A percentile compares a stretch with the other conserved stretches of the same genome.
Conservation (phyloP, 345 rosid genomes). For the Geranium rotundifolium region DNA sequence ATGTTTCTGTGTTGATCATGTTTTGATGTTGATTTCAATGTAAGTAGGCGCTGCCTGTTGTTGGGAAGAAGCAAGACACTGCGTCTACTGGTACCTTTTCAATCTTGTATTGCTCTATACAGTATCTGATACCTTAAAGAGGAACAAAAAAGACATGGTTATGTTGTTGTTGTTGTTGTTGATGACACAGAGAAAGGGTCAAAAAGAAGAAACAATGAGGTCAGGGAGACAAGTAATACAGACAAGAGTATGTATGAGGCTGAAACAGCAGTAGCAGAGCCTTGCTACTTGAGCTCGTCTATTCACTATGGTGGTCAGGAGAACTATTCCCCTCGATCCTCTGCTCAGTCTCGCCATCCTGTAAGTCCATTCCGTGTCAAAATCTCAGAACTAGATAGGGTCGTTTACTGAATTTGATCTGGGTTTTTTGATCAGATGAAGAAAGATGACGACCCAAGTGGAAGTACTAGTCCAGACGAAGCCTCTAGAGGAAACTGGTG, state of each 20-base stretch:
- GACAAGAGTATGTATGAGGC: constrained; percentile 21
- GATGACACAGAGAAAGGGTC: constrained; percentile 5
- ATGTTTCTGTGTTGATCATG: no score
- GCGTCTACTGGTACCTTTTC: no score
- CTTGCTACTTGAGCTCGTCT: constrained; percentile 76
- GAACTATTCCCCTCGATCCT: constrained; percentile 49
- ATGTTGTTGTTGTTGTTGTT: no score
- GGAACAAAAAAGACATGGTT: no score
- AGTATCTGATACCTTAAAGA: no score
- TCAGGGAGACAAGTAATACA: neutral
- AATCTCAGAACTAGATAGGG: no score
- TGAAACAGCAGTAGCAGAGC: constrained; percentile 49
- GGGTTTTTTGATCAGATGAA: constrained; percentile 28
- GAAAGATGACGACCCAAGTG: constrained; percentile 45
- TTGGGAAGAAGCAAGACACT: no score
- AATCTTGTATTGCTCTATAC: no score
- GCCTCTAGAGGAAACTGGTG: constrained; percentile 97
- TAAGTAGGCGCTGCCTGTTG: no score
- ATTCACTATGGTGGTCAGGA: constrained; percentile 93
- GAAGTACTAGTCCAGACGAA: constrained; percentile 30
- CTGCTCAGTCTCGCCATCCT: constrained; percentile 25
- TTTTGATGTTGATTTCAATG: no score
- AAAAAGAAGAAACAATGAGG: constrained; percentile 23
- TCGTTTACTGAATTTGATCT: neutral
- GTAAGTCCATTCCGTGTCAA: constrained; percentile 13